Evolutionary conservation across 2,329 filamentous ascomycete species (phyloP), one percentile per base, ranked within the genome.

Genomic region (Chaetomiaceae sp.): DNA sequence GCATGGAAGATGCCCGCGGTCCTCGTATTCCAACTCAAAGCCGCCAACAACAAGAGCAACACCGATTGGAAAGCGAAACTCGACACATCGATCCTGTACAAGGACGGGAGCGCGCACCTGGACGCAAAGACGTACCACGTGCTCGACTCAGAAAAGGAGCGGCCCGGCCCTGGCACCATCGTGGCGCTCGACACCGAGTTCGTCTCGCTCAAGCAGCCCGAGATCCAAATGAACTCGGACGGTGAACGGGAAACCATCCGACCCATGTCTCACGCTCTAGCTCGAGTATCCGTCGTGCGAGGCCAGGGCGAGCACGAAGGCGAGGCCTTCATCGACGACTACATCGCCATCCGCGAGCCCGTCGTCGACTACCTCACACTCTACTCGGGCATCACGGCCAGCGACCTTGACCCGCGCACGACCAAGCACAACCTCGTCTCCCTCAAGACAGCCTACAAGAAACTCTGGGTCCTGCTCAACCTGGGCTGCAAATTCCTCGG

Each of bases 131-230:
- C 81, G 0, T 88, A 88, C 57, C 77, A 75, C 14, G 71, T 81
- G 0, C 75, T 91, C 1, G 72, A 82, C 27, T 67, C 75, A 0
- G 64, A 74, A 1, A 73, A 70, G 0, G 91, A 96, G 70, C 77
- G 76, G 6, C 90, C 89, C 1, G 79, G 80, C 0, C 79, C 85
- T 0, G 82, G 85, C 14, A 90, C 84, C 2, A 86, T 94, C 11
- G 82, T 96, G 40, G 94, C 91, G 1, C 83, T 99, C 5, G 94
- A 99, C 66, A 95, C 95, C 0, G 94, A 99, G 69, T 99, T 99
- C 62, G 95, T 99, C 7, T 86, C 91, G 20, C 81, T 96, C 2
- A 88, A 95, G 60, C 88, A 94, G 61, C 90, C 94, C 43, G 92
- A 97, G 67, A 95, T 96, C 49, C 90, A 96, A 65, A 90, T 99